A percentile compares a stretch with the other conserved stretches of the same genome.
These are phyloP conservation scores for Beta corolliflora DNA, from an alignment of 179 eudicot species.

Conservation along the genomic window DNA sequence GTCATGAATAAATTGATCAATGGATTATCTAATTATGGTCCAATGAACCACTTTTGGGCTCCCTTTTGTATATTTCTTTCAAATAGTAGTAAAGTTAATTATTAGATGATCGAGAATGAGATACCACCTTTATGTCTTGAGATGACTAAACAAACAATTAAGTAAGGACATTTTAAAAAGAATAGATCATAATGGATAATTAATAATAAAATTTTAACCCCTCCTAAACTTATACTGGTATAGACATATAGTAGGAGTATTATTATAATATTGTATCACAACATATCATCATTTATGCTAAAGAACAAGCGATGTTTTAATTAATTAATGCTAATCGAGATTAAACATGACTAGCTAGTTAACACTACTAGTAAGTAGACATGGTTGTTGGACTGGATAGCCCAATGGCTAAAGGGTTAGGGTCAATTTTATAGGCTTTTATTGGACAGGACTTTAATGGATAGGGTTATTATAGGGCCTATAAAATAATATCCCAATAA, in stretches of 20 bases:
- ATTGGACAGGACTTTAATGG: no score
- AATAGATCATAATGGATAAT: conserved; percentile 2
- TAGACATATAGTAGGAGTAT: no score
- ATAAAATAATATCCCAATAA: no score
- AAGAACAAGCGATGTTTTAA: neutral
- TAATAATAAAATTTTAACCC: neutral
- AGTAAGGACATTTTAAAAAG: neutral
- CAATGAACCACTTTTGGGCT: conserved; percentile 23
- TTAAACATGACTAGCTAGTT: neutral
- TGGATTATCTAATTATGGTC: conserved; percentile 22
- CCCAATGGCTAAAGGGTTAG: no score
- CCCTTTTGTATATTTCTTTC: neutral
- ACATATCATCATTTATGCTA: conserved; percentile 9
- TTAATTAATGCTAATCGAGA: conserved; percentile 3
- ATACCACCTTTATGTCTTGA: neutral
- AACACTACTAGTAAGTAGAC: no score
- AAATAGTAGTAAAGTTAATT: neutral
- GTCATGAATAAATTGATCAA: neutral
- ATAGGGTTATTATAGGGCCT: no score
- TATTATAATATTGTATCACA: no score
- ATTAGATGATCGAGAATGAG: no score
- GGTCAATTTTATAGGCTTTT: no score
- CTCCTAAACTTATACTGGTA: neutral
- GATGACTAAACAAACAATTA: conserved; percentile 14
- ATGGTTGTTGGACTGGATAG: no score